Conservation (phyloP, 1,284 basidiomycete species). For the Sparassis latifolia region DNA sequence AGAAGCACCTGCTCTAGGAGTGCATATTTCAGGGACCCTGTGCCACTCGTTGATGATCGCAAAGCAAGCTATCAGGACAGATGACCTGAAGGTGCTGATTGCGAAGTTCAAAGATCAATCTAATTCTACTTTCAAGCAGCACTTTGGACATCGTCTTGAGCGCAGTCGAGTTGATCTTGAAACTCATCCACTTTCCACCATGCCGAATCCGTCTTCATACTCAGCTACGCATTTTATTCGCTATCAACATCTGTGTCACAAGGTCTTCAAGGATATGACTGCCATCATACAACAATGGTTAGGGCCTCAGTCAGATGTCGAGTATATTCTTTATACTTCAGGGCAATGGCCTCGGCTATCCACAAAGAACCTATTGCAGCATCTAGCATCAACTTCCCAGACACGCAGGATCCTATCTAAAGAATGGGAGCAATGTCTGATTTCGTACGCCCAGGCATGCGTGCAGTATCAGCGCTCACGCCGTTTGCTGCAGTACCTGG, state of each 20-base stretch:
- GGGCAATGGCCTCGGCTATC: neutral
- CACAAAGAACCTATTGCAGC: neutral
- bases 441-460: conserved; percentile 19
- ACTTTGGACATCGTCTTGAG: neutral
- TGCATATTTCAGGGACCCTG: too few relatives aligned
- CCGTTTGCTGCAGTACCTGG: conserved; percentile 20
- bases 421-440: conserved; percentile 10
- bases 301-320: neutral
- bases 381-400: neutral
- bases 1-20: too few relatives aligned
- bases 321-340: neutral
- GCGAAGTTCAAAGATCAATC: too few relatives aligned
- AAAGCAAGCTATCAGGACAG: too few relatives aligned
- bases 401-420: too few relatives aligned
- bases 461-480: conserved; percentile 29
- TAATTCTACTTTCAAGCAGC: too few relatives aligned
- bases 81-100: too few relatives aligned
- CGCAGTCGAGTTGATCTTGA: neutral
- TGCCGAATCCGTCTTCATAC: neutral
- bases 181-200: neutral
- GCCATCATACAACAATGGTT: neutral
- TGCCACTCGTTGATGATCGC: too few relatives aligned
- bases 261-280: neutral
- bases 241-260: neutral
- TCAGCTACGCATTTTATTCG: neutral